These are phyloP conservation scores for Fonsecaea multimorphosa DNA, from an alignment of 2,329 filamentous ascomycete species.

Conservation along the genomic window DNA sequence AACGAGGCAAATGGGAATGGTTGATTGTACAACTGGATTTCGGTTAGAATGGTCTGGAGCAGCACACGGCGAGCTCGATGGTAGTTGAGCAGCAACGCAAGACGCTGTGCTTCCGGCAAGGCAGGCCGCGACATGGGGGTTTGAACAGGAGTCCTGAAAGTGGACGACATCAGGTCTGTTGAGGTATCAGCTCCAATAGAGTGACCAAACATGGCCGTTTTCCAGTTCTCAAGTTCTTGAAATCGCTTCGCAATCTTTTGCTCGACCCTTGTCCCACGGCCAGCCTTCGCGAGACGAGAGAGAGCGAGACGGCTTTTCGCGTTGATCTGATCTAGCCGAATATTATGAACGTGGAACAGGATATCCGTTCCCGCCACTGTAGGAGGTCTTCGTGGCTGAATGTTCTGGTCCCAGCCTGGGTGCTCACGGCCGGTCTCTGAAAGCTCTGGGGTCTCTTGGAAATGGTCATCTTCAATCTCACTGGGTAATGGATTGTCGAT, in stretches of 20 bases:
- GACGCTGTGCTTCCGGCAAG: slow-evolving; percentile 17
- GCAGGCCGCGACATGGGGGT: slow-evolving; percentile 9
- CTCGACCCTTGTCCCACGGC: slow-evolving; percentile 9
- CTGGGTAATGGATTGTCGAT: slow-evolving; percentile 18
- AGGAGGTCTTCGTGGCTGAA: not conserved
- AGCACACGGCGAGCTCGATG: slow-evolving; percentile 20
- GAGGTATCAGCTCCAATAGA: not conserved
- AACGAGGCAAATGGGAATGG: slow-evolving; percentile 20
- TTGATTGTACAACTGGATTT: slow-evolving; percentile 9
- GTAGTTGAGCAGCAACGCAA: slow-evolving; percentile 24
- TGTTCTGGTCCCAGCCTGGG: not conserved
- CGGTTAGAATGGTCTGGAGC: slow-evolving; percentile 24
- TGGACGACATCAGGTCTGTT: slow-evolving; percentile 13
- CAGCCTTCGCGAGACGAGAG: slow-evolving; percentile 9
- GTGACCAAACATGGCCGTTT: slow-evolving; percentile 14
- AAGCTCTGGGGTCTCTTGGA: not conserved
- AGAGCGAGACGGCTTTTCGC: slow-evolving; percentile 21
- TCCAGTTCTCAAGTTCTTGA: slow-evolving; percentile 25
- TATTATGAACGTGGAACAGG: slow-evolving; percentile 16
- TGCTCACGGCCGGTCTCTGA: not conserved
- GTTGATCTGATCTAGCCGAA: slow-evolving; percentile 22
- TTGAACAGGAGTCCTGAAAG: slow-evolving; percentile 9
- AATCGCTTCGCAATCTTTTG: slow-evolving; percentile 24
- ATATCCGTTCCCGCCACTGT: not conserved
- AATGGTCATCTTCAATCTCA: slow-evolving; percentile 17